phyloP scores from a whole-genome alignment of 805 yeast species.

The Yamadazyma paraphyllophila region DNA sequence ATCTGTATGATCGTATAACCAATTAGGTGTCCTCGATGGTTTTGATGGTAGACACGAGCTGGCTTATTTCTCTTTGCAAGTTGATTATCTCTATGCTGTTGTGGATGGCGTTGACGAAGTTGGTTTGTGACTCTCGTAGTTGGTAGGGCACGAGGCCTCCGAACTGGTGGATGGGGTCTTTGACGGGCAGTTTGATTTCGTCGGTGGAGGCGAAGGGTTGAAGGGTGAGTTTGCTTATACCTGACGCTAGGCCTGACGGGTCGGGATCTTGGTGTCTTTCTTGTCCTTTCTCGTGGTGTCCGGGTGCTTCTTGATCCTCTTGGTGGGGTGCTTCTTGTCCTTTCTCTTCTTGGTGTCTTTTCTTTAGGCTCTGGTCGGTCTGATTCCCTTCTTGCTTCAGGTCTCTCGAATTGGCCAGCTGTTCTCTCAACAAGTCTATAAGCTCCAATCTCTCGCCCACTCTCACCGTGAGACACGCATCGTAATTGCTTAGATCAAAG shows the following conservation, averaged over 20 bases:
- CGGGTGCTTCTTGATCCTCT: too few relatives aligned
- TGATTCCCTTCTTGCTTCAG: too few relatives aligned
- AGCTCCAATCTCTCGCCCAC: constrained; percentile 1
- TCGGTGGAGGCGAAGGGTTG: background rate
- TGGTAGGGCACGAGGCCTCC: constrained; percentile 40
- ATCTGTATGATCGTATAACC: too few relatives aligned
- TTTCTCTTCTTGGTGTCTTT: background rate
- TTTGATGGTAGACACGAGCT: background rate
- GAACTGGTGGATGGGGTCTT: constrained; percentile 45
- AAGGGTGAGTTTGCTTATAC: background rate
- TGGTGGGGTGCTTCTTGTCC: background rate
- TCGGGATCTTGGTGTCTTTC: too few relatives aligned
- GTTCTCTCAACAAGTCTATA: constrained; percentile 2
- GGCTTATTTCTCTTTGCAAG: constrained; percentile 19
- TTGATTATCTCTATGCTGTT: constrained; percentile 21
- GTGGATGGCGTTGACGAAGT: constrained; percentile 32
- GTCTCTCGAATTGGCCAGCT: too few relatives aligned
- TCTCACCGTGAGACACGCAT: constrained; percentile 22
- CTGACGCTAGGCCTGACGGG: background rate
- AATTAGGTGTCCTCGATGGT: too few relatives aligned
- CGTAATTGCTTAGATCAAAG: constrained; percentile 38
- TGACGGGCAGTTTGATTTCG: constrained; percentile 1
- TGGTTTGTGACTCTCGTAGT: constrained; percentile 5
- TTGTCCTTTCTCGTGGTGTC: too few relatives aligned
- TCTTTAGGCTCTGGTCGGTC: too few relatives aligned